Conservation (phyloP, 768 basidiomycete species). For the Tulasnella sp. region DNA sequence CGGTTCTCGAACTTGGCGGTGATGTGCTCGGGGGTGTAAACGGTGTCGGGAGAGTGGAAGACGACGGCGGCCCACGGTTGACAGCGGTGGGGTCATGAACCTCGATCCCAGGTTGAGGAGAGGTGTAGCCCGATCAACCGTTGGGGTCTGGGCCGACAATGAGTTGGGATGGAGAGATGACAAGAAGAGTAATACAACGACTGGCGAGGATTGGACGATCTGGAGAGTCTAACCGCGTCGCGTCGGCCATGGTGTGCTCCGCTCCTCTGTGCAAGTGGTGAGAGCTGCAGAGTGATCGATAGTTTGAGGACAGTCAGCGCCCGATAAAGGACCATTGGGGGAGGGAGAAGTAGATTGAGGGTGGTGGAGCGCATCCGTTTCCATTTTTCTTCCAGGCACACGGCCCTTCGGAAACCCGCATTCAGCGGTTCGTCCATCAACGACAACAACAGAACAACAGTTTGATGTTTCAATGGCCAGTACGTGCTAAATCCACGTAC, state of each 20-base stretch:
- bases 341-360: background rate
- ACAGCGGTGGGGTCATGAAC: constrained; percentile 83
- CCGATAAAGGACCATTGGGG: background rate
- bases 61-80: constrained; percentile 68
- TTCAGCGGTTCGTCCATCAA: too few species aligned
- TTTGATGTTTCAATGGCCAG: too few species aligned
- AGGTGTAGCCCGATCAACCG: constrained; percentile 66
- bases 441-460: too few species aligned
- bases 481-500: too few species aligned
- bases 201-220: constrained; percentile 22
- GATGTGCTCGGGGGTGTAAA: constrained; percentile 76
- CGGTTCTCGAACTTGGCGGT: constrained; percentile 76
- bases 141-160: constrained; percentile 31
- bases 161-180: constrained; percentile 27
- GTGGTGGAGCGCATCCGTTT: background rate
- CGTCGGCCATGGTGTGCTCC: constrained; percentile 72
- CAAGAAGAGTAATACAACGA: too few species aligned
- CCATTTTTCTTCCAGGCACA: too few species aligned
- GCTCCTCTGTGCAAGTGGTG: constrained; percentile 84
- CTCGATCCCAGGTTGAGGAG: constrained; percentile 52
- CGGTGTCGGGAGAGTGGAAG: constrained; percentile 76
- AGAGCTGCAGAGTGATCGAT: constrained; percentile 74
- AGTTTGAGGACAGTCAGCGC: constrained; percentile 90
- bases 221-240: constrained; percentile 38
- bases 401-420: too few species aligned